A percentile compares a stretch with the other conserved stretches of the same genome.
phyloP scores from a whole-genome alignment of 805 yeast genomes.

The Torulaspora indica region DNA sequence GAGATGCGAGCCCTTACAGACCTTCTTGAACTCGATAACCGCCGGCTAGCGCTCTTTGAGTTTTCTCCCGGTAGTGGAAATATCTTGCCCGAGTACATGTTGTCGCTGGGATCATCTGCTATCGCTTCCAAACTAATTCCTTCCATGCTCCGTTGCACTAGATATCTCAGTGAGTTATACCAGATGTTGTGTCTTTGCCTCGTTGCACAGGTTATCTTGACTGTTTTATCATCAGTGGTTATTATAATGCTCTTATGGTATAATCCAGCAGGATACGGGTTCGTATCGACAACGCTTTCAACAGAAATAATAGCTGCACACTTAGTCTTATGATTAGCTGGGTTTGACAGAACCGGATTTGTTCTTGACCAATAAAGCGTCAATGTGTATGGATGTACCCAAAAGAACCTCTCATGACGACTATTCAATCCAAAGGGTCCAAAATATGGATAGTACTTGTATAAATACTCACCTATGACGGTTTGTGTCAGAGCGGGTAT shows the following conservation, averaged over 20 bases:
- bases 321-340: slow-evolving; percentile 60
- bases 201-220: slow-evolving; percentile 83
- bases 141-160: slow-evolving; percentile 61
- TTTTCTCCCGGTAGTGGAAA: slow-evolving; percentile 27
- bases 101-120: slow-evolving; percentile 39
- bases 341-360: slow-evolving; percentile 71
- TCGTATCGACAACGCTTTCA: slow-evolving; percentile 74
- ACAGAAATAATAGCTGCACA: slow-evolving; percentile 78
- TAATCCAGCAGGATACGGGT: slow-evolving; percentile 84
- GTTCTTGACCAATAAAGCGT: slow-evolving; percentile 84
- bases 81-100: slow-evolving; percentile 33
- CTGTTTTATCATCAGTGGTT: slow-evolving; percentile 56
- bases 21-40: slow-evolving; percentile 20
- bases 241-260: slow-evolving; percentile 80
- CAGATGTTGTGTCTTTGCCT: slow-evolving; percentile 86
- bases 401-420: slow-evolving; percentile 87
- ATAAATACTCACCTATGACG: slow-evolving; percentile 85
- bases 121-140: slow-evolving; percentile 49
- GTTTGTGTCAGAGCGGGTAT: slow-evolving; percentile 87
- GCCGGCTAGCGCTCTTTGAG: slow-evolving; percentile 15
- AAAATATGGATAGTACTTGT: slow-evolving; percentile 74
- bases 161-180: slow-evolving; percentile 76
- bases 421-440: slow-evolving; percentile 69
- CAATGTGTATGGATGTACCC: slow-evolving; percentile 93
- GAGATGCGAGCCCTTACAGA: slow-evolving; percentile 10